A percentile compares a stretch with the other conserved stretches of the same genome.
Conservation (phyloP, 352 stramenopile species). For the Elongisporangium prolatum region DNA sequence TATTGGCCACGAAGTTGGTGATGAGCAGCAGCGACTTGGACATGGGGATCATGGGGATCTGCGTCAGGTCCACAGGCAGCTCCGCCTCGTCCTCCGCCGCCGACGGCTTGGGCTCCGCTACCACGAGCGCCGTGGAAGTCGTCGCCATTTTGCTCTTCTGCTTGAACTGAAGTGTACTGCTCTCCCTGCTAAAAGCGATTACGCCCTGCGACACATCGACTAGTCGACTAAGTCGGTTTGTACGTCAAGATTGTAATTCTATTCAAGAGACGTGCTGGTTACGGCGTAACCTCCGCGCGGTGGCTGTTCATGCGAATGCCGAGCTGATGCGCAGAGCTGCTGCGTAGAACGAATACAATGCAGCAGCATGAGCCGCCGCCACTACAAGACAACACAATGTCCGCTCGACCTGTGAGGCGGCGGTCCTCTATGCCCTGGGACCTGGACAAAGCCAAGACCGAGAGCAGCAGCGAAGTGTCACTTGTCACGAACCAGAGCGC, state of each 20-base stretch:
- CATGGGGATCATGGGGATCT: constrained; percentile 68
- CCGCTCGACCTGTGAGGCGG: not conserved
- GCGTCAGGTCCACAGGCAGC: constrained; percentile 69
- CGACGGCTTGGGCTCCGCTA: constrained; percentile 17
- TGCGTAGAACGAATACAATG: not conserved
- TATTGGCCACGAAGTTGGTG: constrained; percentile 87
- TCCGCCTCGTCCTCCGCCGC: constrained; percentile 53
- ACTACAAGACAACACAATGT: not conserved
- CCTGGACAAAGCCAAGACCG: not conserved
- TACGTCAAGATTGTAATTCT: too few relatives aligned
- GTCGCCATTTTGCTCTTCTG: constrained; percentile 8
- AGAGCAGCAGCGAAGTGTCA: not conserved
- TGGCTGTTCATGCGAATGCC: not conserved
- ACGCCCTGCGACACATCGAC: not conserved
- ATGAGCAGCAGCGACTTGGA: constrained; percentile 78
- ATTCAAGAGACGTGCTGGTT: too few relatives aligned
- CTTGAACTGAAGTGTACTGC: not conserved
- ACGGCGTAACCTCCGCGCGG: not conserved
- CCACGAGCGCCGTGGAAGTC: constrained; percentile 59
- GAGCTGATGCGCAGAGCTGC: not conserved
- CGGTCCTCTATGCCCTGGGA: not conserved
- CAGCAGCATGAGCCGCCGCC: not conserved
- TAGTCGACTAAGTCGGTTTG: too few relatives aligned
- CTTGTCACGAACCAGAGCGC: not conserved
- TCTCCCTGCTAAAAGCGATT: not conserved